Percentiles rank a stretch among this genome's conserved stretches.
Evolutionary conservation across 441 rosid species (phyloP).

Genomic region (Iberis amara): DNA sequence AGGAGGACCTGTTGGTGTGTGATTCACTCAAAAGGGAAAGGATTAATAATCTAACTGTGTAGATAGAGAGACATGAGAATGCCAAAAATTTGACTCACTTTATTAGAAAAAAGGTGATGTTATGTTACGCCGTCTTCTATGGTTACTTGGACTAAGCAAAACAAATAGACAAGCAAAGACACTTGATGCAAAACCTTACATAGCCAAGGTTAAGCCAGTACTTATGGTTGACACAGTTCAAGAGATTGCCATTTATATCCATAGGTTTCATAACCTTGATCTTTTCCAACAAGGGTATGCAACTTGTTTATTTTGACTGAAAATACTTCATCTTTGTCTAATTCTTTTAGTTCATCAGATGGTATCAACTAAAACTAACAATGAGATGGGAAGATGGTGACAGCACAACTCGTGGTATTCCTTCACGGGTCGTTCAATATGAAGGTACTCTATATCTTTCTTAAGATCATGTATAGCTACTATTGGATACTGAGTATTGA

Average conservation of each 20-base stretch:
- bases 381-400: constrained; percentile 69
- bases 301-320: no score
- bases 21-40: no score
- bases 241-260: constrained; percentile 67
- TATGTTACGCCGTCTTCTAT: constrained; percentile 47
- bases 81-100: constrained; percentile 11
- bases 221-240: constrained; percentile 67
- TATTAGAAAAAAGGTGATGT: constrained; percentile 34
- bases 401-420: constrained; percentile 48
- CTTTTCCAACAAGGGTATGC: constrained; percentile 85
- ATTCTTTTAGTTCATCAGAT: no score
- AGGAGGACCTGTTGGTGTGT: no score
- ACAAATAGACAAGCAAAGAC: constrained; percentile 38
- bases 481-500: no score
- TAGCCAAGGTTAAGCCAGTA: constrained; percentile 43
- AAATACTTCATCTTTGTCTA: no score
- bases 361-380: constrained; percentile 81
- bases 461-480: no score
- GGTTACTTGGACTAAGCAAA: constrained; percentile 49
- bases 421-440: constrained; percentile 85
- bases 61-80: no score
- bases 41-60: no score
- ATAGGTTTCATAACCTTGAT: constrained; percentile 38
- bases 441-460: constrained; percentile 54
- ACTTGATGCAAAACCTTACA: constrained; percentile 45